Percentiles rank a stretch among this genome's conserved stretches.
These are phyloP conservation scores for Naganishia onofrii DNA, from an alignment of 768 basidiomycete species.

Conservation along the genomic window DNA sequence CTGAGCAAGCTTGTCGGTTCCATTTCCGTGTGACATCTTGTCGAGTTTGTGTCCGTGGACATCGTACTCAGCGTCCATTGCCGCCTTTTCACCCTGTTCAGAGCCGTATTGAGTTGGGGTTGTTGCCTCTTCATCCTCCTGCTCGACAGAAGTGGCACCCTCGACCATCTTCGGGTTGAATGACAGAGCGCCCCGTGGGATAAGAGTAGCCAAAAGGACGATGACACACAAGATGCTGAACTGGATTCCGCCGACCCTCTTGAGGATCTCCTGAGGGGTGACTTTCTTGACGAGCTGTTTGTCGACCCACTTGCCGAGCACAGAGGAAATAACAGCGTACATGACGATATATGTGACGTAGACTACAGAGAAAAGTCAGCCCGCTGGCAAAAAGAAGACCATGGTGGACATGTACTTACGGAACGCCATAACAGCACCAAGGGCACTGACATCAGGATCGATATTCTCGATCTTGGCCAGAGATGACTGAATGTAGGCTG, in stretches of 20 bases:
- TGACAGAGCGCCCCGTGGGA: conserved; percentile 42
- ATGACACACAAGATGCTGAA: conserved; percentile 44
- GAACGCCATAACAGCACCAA: conserved; percentile 49
- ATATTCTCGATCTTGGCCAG: conserved; percentile 37
- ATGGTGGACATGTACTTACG: too few relatives aligned
- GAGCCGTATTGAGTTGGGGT: conserved; percentile 5
- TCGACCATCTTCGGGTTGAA: conserved; percentile 46
- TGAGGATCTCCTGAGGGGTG: conserved; percentile 35
- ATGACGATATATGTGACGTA: conserved; percentile 39
- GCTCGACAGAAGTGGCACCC: conserved; percentile 26
- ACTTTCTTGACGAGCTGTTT: conserved; percentile 29
- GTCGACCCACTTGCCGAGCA: conserved; percentile 48
- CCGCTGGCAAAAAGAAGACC: too few relatives aligned
- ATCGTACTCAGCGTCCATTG: neutral
- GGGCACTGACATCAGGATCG: conserved; percentile 38
- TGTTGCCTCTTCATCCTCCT: conserved; percentile 10
- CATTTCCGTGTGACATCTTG: conserved; percentile 2
- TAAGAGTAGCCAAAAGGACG: conserved; percentile 40
- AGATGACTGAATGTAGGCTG: conserved; percentile 47
- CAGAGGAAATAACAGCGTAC: conserved; percentile 43
- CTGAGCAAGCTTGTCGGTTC: conserved; percentile 21
- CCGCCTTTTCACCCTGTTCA: conserved; percentile 7
- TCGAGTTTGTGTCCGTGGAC: neutral
- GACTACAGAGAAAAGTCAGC: conserved; percentile 18
- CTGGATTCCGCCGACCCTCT: conserved; percentile 39